A percentile compares a stretch with the other conserved stretches of the same genome.
These are phyloP conservation scores for Sclerotinia sclerotiorum DNA, from an alignment of 2,329 filamentous ascomycete species.

Conservation along the genomic window DNA sequence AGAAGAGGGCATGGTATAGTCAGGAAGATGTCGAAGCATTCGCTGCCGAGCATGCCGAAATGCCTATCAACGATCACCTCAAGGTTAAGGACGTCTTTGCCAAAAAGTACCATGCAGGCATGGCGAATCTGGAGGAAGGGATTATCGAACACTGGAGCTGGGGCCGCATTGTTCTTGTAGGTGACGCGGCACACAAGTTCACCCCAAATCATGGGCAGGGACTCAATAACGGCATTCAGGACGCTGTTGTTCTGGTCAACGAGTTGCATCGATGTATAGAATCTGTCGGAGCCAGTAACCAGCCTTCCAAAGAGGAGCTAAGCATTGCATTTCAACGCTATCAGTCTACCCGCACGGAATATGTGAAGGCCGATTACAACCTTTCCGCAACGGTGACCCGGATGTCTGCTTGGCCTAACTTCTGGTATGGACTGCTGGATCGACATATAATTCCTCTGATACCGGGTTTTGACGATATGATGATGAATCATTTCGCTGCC, in stretches of 20 bases:
- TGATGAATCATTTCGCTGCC: neutral
- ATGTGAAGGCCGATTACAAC: neutral
- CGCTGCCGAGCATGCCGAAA: constrained; percentile 10
- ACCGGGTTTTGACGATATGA: neutral
- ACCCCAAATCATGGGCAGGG: constrained; percentile 14
- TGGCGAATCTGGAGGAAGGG: constrained; percentile 23
- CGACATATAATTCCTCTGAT: neutral
- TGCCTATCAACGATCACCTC: constrained; percentile 9
- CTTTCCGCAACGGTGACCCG: neutral
- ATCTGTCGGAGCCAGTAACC: neutral
- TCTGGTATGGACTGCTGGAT: neutral
- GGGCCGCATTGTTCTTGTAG: constrained; percentile 20
- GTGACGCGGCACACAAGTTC: constrained; percentile 25
- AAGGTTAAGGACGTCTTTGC: constrained; percentile 4
- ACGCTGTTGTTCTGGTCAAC: constrained; percentile 14
- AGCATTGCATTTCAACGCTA: neutral
- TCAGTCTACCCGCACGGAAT: neutral
- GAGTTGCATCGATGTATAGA: constrained; percentile 5
- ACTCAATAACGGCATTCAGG: constrained; percentile 8
- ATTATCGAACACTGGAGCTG: constrained; percentile 18
- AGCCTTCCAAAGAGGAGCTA: constrained; percentile 3
- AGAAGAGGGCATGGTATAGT: constrained; percentile 9
- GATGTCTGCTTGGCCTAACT: neutral
- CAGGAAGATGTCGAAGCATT: constrained; percentile 3
- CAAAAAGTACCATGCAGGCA: neutral